Percentiles rank a stretch among this genome's conserved stretches.
Conservation (phyloP, 352 stramenopile species). For the Phytophthora agathidicida region DNA sequence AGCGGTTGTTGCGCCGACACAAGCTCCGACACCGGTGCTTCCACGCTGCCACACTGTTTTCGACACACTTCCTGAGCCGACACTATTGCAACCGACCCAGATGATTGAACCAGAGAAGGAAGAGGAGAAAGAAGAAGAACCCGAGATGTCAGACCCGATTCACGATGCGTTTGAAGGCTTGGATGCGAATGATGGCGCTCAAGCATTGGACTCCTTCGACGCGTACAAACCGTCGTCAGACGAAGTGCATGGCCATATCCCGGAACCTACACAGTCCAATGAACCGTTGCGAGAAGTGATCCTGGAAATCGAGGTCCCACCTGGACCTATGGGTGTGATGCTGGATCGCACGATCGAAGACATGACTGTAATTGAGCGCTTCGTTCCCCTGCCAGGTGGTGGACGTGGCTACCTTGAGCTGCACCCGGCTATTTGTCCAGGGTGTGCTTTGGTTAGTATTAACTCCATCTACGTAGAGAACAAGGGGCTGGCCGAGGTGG, state of each 20-base stretch:
- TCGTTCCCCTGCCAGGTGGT: constrained; percentile 71
- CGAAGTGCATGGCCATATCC: constrained; percentile 10
- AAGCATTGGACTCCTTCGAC: constrained; percentile 46
- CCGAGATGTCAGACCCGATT: constrained; percentile 59
- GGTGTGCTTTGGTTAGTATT: constrained; percentile 78
- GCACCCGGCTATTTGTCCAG: constrained; percentile 80
- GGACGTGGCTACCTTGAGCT: constrained; percentile 79
- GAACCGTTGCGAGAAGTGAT: constrained; percentile 78
- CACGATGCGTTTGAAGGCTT: constrained; percentile 84
- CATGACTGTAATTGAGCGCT: constrained; percentile 84
- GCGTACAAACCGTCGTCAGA: constrained; percentile 40
- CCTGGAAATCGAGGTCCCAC: constrained; percentile 79
- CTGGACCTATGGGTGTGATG: constrained; percentile 84
- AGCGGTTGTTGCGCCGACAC: constrained; percentile 8
- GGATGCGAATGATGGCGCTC: constrained; percentile 45
- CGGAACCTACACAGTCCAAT: constrained; percentile 34
- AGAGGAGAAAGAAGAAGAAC: constrained; percentile 37
- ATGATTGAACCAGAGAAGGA: constrained; percentile 30
- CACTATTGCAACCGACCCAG: constrained; percentile 26
- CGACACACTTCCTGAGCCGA: constrained; percentile 61
- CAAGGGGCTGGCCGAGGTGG: constrained; percentile 71
- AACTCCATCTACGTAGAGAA: constrained; percentile 82
- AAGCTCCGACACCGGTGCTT: constrained; percentile 11
- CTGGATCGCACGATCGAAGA: constrained; percentile 78
- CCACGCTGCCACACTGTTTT: constrained; percentile 55